Evolutionary conservation across 2,329 filamentous ascomycete species (phyloP).

Genomic region (Sporothrix dimorphospora): DNA sequence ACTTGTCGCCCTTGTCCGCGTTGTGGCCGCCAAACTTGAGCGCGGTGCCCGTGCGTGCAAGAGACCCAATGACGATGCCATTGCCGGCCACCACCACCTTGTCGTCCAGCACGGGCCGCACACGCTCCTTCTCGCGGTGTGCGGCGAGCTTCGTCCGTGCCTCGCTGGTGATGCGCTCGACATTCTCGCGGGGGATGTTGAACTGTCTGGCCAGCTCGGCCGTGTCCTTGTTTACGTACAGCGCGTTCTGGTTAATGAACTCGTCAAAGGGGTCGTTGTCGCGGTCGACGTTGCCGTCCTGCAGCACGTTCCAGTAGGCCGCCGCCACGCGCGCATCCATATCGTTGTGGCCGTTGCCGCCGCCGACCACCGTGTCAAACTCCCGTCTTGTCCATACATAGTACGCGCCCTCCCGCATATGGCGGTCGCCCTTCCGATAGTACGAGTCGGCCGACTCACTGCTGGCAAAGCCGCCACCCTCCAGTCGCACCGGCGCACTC

Average conservation of each 20-base stretch:
- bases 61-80: conserved; percentile 79
- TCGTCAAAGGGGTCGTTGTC: conserved; percentile 89
- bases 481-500: conserved; percentile 66
- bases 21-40: conserved; percentile 60
- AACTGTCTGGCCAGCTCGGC: conserved; percentile 75
- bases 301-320: conserved; percentile 79
- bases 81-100: conserved; percentile 91
- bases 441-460: conserved; percentile 90
- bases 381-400: conserved; percentile 94
- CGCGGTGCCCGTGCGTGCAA: conserved; percentile 74
- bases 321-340: conserved; percentile 74
- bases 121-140: conserved; percentile 73
- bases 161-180: conserved; percentile 66
- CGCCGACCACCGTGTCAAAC: conserved; percentile 70
- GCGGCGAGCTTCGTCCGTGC: conserved; percentile 70
- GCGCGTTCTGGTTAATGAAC: conserved; percentile 90
- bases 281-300: conserved; percentile 83
- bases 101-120: conserved; percentile 78
- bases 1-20: conserved; percentile 60
- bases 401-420: conserved; percentile 89
- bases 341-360: conserved; percentile 49
- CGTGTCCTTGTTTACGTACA: conserved; percentile 70
- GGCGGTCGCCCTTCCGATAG: conserved; percentile 71
- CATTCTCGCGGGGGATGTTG: conserved; percentile 69
- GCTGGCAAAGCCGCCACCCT: conserved; percentile 77